phyloP scores from a whole-genome alignment of 2,329 filamentous ascomycete genomes.

The Dothistroma pini region DNA sequence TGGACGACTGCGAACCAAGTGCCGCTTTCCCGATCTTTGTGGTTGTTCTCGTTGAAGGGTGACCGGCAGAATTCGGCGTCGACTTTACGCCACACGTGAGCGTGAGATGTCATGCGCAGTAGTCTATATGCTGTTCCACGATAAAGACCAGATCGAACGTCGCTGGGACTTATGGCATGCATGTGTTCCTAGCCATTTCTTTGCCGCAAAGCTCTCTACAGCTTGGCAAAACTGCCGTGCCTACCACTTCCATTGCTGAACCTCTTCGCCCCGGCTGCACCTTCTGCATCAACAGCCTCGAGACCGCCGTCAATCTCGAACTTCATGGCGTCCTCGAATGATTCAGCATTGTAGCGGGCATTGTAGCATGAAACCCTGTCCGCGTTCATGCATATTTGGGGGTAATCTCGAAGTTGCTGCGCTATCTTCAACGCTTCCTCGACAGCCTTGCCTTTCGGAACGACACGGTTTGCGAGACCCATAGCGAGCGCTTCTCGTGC shows the following conservation, averaged over 20 bases:
- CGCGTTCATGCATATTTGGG: slow-evolving; percentile 51
- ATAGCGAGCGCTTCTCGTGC: slow-evolving; percentile 51
- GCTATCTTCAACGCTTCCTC: slow-evolving; percentile 50
- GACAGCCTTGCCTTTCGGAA: slow-evolving; percentile 49
- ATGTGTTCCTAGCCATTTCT: too few relatives aligned
- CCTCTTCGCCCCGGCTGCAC: slow-evolving; percentile 40
- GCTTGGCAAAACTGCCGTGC: slow-evolving; percentile 33
- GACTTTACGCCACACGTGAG: too few relatives aligned
- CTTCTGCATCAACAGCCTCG: slow-evolving; percentile 44
- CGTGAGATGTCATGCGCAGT: too few relatives aligned
- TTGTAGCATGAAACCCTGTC: slow-evolving; percentile 52
- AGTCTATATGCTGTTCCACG: too few relatives aligned
- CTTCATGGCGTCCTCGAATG: slow-evolving; percentile 50
- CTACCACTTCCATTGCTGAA: slow-evolving; percentile 42
- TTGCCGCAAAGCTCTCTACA: background rate
- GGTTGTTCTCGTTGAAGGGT: background rate
- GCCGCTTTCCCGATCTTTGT: background rate
- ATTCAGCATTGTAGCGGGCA: slow-evolving; percentile 46
- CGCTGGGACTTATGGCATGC: too few relatives aligned
- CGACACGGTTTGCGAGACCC: slow-evolving; percentile 53
- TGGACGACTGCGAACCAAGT: background rate
- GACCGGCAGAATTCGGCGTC: background rate
- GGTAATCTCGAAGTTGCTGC: slow-evolving; percentile 47
- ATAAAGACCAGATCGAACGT: too few relatives aligned
- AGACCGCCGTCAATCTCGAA: slow-evolving; percentile 48